Evolutionary conservation across 2,329 filamentous ascomycete genomes (phyloP).

Genomic region (Aspergillus puulaauensis): DNA sequence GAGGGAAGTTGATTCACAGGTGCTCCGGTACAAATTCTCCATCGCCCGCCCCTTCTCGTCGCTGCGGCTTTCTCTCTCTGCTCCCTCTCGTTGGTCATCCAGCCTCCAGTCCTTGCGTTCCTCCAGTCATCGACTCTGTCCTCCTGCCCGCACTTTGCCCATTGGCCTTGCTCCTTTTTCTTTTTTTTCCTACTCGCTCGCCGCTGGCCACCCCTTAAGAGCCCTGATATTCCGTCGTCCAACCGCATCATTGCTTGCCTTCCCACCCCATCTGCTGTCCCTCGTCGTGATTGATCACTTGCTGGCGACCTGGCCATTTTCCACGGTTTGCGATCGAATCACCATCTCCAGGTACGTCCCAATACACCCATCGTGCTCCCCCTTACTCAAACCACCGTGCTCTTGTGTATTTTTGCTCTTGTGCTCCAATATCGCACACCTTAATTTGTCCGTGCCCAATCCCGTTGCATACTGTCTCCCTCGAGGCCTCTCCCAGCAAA

Average conservation of each 20-base stretch:
- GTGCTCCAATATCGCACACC: slow-evolving; percentile 17
- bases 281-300: slow-evolving; percentile 21
- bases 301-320: slow-evolving; percentile 6
- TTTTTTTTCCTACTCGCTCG: slow-evolving; percentile 23
- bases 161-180: slow-evolving; percentile 20
- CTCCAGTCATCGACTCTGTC: slow-evolving; percentile 23
- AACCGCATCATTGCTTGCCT: slow-evolving; percentile 21
- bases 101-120: slow-evolving; percentile 29
- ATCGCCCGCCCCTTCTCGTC: slow-evolving; percentile 37
- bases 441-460: slow-evolving; percentile 18
- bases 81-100: slow-evolving; percentile 43
- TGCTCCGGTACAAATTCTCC: slow-evolving; percentile 41
- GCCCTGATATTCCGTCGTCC: slow-evolving; percentile 19
- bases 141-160: slow-evolving; percentile 22
- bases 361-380: neutral
- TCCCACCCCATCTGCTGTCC: slow-evolving; percentile 16
- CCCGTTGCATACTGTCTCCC: slow-evolving; percentile 15
- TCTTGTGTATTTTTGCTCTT: slow-evolving; percentile 2
- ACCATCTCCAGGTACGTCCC: slow-evolving; percentile 24
- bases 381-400: slow-evolving; percentile 13
- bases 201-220: slow-evolving; percentile 17
- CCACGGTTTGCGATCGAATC: slow-evolving; percentile 24
- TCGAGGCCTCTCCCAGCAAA: slow-evolving; percentile 11
- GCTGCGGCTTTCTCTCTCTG: slow-evolving; percentile 37
- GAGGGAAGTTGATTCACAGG: slow-evolving; percentile 17